Evolutionary conservation across 768 basidiomycete species (phyloP).

Genomic region (Tulasnella calospora): DNA sequence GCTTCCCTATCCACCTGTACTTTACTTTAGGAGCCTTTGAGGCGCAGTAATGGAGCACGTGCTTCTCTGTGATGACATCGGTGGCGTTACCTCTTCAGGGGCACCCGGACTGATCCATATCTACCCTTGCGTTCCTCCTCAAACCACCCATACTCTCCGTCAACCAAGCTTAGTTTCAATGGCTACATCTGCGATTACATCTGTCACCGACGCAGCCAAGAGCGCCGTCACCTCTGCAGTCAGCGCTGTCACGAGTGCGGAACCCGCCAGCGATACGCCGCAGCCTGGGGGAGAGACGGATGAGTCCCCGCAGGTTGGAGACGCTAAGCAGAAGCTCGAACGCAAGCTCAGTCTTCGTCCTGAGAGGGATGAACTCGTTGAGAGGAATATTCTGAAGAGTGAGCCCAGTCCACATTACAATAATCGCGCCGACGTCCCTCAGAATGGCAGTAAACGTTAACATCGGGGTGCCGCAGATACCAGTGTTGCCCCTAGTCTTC

Average conservation of each 20-base stretch:
- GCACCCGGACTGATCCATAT: constrained; percentile 10
- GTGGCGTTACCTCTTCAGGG: constrained; percentile 4
- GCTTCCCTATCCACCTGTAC: neutral
- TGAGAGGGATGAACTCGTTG: constrained; percentile 56
- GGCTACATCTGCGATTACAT: neutral
- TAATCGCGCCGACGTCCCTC: neutral
- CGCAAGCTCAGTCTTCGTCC: constrained; percentile 51
- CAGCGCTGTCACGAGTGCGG: neutral
- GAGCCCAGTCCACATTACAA: constrained; percentile 31
- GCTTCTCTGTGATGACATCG: constrained; percentile 16
- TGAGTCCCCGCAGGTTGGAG: neutral
- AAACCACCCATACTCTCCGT: neutral
- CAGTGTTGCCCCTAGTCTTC: constrained; percentile 55
- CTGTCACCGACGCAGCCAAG: neutral
- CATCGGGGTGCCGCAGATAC: constrained; percentile 45
- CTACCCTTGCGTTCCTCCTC: neutral
- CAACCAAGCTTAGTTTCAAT: neutral
- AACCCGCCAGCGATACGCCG: neutral
- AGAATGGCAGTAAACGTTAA: neutral
- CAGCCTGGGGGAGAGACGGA: neutral
- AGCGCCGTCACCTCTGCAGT: neutral
- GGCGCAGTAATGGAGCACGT: constrained; percentile 11
- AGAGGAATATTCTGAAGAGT: constrained; percentile 62
- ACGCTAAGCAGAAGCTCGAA: constrained; percentile 43
- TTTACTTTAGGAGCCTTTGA: neutral